Base-by-base conservation (phyloP, 2,329 filamentous ascomycete species). In the Myriosclerotinia scirpicola region DNA sequence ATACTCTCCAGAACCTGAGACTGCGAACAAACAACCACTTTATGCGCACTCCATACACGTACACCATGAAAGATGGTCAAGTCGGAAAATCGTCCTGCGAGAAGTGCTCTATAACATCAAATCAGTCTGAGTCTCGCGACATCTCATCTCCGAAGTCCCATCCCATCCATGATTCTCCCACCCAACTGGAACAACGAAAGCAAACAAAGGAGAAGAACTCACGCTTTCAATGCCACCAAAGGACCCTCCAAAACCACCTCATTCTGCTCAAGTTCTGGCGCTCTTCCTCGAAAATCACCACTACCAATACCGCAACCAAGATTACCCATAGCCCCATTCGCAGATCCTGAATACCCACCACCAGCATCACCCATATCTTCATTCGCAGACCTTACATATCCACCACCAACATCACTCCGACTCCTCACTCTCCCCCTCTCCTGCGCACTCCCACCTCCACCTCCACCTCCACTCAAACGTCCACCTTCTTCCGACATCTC, bases 71-170 rank as follows among this genome's bases (percentile, higher is more conserved):
- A 58, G 22, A 74, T 67, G 0, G 58, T 71, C 30, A 74, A 40
- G 50, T 74, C 73, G 8, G 72, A 74, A 56, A 70, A 74, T 48
- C 70, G 68, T 36, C 73, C 73, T 8, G 69, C 62, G 36, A 67
- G 22, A 14, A 74, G 68, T 36, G 70, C 71, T 17, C 72, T 73
- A 42, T 30, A 17, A 9, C 12, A 17, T 3, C 8, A 22, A 26
- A 11, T 65, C 20, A 65, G 36, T 34, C 36, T 65, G 22, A 60
- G 17, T 54, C n/a, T 2, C 0, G 42, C 15, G 3, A 26, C 20
- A 5, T 38, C 7, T 15, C 3, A 3, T 38, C 34, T 48, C 14
- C 8, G 6, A 22, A 14, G 9, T 30, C 7, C 2, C 12, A 5
- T 8, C 7, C 5, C 17, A 20, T 44, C 8, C 30, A 34, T 30